These are phyloP conservation scores for Cyberlindnera amylophila DNA, from an alignment of 805 yeast genomes.

Conservation along the genomic window DNA sequence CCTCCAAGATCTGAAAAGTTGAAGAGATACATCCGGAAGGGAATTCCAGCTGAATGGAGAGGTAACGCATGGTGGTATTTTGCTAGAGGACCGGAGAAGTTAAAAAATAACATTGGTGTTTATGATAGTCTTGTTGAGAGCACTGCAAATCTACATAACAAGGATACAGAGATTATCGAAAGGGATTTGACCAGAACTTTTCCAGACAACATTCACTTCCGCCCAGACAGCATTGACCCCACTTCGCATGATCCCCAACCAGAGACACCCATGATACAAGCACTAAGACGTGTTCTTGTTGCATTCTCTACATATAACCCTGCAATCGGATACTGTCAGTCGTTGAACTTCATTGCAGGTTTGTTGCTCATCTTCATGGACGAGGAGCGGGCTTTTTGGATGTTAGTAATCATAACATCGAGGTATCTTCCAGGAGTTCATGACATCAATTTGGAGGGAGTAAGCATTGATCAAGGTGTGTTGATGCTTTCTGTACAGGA, in stretches of 20 bases:
- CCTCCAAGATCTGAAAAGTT: constrained; percentile 78
- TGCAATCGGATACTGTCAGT: constrained; percentile 92
- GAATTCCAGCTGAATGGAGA: constrained; percentile 96
- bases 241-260: constrained; percentile 15
- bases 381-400: constrained; percentile 93
- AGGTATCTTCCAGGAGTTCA: constrained; percentile 87
- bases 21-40: constrained; percentile 79
- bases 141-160: constrained; percentile 50
- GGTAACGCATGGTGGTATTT: constrained; percentile 97
- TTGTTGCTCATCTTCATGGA: constrained; percentile 76
- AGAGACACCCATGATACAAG: constrained; percentile 64
- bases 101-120: constrained; percentile 67
- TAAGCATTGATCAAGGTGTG: constrained; percentile 92
- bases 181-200: constrained; percentile 91
- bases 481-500: constrained; percentile 82
- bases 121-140: constrained; percentile 66
- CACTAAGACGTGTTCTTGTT: constrained; percentile 74
- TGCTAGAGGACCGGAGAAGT: constrained; percentile 76
- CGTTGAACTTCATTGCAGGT: constrained; percentile 90
- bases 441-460: constrained; percentile 87
- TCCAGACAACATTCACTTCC: constrained; percentile 87
- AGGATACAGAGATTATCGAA: constrained; percentile 89
- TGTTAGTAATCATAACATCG: constrained; percentile 87
- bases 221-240: constrained; percentile 31
- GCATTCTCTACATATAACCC: constrained; percentile 88